Percentiles rank a stretch among this genome's conserved stretches.
Conservation (phyloP, 1,284 basidiomycete genomes). For the Leccinum griseonigrum region DNA sequence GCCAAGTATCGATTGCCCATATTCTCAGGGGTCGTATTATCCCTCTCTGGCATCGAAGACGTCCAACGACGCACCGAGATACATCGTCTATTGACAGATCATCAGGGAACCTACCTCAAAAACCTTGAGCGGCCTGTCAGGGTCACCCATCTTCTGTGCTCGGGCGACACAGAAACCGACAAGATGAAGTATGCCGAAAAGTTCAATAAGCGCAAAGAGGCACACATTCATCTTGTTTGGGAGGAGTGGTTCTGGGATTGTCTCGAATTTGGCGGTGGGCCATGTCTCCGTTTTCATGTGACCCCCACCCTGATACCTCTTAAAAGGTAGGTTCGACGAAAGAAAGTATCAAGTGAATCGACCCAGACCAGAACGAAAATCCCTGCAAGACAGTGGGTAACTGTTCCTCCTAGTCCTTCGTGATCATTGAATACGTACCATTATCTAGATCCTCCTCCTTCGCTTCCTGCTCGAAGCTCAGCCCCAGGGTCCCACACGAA, state of each 20-base stretch:
- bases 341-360: conserved; percentile 53
- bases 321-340: conserved; percentile 48
- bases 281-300: not conserved
- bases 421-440: not conserved
- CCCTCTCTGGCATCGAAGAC: conserved; percentile 65
- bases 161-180: conserved; percentile 45
- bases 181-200: conserved; percentile 72
- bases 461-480: conserved; percentile 15
- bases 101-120: conserved; percentile 60
- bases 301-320: not conserved
- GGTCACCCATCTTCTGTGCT: conserved; percentile 68
- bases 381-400: conserved; percentile 32
- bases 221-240: conserved; percentile 71
- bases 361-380: conserved; percentile 56
- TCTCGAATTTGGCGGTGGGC: conserved; percentile 60
- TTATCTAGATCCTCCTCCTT: conserved; percentile 20
- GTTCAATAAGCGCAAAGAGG: conserved; percentile 62
- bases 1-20: conserved; percentile 57
- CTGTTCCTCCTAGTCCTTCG: not conserved
- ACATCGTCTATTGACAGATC: conserved; percentile 47
- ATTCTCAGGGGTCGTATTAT: conserved; percentile 62
- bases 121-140: conserved; percentile 63
- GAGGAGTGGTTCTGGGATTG: conserved; percentile 88
- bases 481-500: conserved; percentile 15
- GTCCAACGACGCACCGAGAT: conserved; percentile 53